These are phyloP conservation scores for Mycena capillaripes DNA, from an alignment of 768 basidiomycete species.

Conservation along the genomic window DNA sequence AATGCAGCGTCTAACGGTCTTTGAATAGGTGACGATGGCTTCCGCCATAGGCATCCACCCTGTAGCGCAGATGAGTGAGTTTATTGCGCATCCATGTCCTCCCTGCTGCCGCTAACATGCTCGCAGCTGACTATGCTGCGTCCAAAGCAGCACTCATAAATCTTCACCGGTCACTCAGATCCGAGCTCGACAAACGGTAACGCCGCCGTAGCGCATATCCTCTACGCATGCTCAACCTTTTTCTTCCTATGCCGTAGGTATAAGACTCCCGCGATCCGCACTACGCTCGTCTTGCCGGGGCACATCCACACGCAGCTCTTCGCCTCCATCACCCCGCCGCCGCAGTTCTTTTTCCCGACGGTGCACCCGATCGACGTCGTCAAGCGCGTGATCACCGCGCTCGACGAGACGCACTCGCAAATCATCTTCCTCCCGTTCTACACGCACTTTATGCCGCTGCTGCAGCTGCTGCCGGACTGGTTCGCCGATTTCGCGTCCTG, in stretches of 20 bases:
- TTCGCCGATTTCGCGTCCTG: slow-evolving; percentile 81
- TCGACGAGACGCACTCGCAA: slow-evolving; percentile 86
- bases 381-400: slow-evolving; percentile 83
- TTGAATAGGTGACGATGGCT: slow-evolving; percentile 78
- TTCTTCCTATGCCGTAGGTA: slow-evolving; percentile 60
- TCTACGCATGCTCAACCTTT: slow-evolving; percentile 14
- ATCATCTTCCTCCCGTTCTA: slow-evolving; percentile 83
- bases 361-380: slow-evolving; percentile 81
- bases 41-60: slow-evolving; percentile 83
- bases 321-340: slow-evolving; percentile 62
- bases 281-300: slow-evolving; percentile 87
- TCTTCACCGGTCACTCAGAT: slow-evolving; percentile 87
- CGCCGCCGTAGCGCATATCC: slow-evolving; percentile 32
- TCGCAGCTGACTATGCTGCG: slow-evolving; percentile 87
- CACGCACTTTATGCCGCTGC: slow-evolving; percentile 67
- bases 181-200: slow-evolving; percentile 87
- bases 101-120: slow-evolving; percentile 17
- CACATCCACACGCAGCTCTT: slow-evolving; percentile 88
- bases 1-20: slow-evolving; percentile 32
- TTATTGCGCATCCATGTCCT: not conserved
- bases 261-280: slow-evolving; percentile 82
- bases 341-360: slow-evolving; percentile 84
- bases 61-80: slow-evolving; percentile 82
- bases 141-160: slow-evolving; percentile 92
- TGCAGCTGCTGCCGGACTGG: slow-evolving; percentile 78